Conservation (phyloP, 148 eudicot genomes). For the Rhododendron kiyosumense region DNA sequence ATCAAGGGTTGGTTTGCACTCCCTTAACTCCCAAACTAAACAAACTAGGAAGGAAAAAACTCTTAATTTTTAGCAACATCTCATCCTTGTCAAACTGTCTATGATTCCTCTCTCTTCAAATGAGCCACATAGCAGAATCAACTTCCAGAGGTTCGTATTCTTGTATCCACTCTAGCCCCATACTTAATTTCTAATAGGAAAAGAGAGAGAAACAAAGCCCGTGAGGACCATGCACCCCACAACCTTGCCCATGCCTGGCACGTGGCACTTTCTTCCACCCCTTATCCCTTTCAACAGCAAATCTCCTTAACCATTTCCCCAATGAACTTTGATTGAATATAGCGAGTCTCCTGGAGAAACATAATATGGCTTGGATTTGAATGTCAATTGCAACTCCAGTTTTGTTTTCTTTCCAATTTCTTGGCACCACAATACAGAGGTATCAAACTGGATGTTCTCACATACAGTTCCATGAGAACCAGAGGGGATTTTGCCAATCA, state of each 20-base stretch:
- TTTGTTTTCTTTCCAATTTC: not conserved
- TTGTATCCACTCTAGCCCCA: not conserved
- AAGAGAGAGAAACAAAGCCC: no score
- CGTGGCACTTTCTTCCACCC: not conserved
- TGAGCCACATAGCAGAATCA: not conserved
- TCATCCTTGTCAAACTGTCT: not conserved
- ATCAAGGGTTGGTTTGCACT: not conserved
- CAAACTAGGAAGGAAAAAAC: not conserved
- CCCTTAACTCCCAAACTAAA: not conserved
- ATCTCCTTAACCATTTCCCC: not conserved
- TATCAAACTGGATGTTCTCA: not conserved
- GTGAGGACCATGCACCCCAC: not conserved
- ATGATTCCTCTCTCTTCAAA: not conserved
- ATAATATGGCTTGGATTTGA: not conserved
- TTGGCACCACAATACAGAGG: not conserved
- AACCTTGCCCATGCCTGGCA: not conserved
- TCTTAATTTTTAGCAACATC: not conserved
- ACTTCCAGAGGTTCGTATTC: not conserved
- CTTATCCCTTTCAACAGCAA: not conserved
- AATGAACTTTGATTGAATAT: not conserved
- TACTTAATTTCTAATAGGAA: not conserved
- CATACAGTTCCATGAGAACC: no score
- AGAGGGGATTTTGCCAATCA: not conserved
- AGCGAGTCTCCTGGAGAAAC: not conserved
- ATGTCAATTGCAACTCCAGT: not conserved